Evolutionary conservation across 805 yeast species (phyloP), one percentile per base, ranked within the genome.

Genomic region (Pichia manshurica): DNA sequence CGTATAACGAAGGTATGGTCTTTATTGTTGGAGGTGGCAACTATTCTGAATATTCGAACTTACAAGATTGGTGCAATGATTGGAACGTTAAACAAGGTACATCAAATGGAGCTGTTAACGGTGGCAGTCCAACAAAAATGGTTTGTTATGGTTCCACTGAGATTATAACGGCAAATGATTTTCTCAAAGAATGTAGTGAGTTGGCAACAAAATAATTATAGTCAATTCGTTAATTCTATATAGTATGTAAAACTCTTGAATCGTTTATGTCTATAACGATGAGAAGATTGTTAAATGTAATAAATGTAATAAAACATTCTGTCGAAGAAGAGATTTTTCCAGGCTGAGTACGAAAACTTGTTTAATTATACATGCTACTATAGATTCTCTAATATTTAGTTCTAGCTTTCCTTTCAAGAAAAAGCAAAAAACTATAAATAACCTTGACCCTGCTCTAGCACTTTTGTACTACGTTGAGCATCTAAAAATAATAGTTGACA

Each of bases 1-100:
- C 82, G 10, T 88, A 87, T 64, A 81, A 80, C 50, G 93, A 88
- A 55, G 80, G 95, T 1, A 70, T 87, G 43, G 96, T 93, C 19
- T 93, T 93, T 64, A 87, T 90, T 45, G 90, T 93, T 47, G 99
- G 99, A 22, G 99, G 99, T 32, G 98, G 98, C 42, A 90, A 87
- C 65, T 93, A 89, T 63, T 69, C 87, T 53, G 99, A 93, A 68
- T 93, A 91, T 63, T 95, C 90, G 50, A 91, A 91, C 60, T 75
- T 93, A 60, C 95, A 87, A 65, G 96, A 90, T 64, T 90, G 96
- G 95, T 70, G 72, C 36, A 66, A 60, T 44, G 52, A 55, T 8
- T 42, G 53, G 35, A 61, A 57, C 37, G 22, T 17, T 54, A 64
- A 59, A 48, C 48, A 28, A 16, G 49, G 50, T 12, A 32, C 44